These are phyloP conservation scores for Eucalyptus cladocalyx DNA, from an alignment of 345 rosid species.

Conservation along the genomic window DNA sequence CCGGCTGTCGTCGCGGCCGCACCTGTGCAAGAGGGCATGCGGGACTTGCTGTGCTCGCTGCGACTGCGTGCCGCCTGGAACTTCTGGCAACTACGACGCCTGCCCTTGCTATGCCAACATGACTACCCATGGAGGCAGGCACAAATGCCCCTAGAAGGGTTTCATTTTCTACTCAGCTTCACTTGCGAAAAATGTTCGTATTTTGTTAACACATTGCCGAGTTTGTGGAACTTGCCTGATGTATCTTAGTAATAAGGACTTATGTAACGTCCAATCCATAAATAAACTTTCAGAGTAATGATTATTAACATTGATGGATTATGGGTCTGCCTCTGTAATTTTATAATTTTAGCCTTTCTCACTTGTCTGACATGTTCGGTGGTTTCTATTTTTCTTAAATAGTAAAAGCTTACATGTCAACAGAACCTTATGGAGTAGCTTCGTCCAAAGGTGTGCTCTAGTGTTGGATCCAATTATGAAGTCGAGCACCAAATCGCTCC, in stretches of 20 bases:
- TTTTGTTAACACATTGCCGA: not conserved
- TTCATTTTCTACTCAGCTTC: not conserved
- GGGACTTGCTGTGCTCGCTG: slow-evolving; percentile 63
- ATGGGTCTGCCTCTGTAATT: not conserved
- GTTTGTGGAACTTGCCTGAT: not conserved
- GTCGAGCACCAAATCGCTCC: not conserved
- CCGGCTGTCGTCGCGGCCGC: slow-evolving; percentile 33
- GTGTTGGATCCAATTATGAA: not conserved
- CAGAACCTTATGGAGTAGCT: not conserved
- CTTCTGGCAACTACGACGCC: slow-evolving; percentile 42
- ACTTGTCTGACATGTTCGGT: not conserved
- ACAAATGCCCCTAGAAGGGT: not conserved
- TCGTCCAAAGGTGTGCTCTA: not conserved
- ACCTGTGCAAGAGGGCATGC: slow-evolving; percentile 58
- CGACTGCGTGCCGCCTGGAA: slow-evolving; percentile 74
- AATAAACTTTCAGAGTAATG: not conserved
- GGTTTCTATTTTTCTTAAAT: not conserved
- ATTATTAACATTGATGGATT: not conserved
- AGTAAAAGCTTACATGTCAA: not conserved
- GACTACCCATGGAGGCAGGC: not conserved
- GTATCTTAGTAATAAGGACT: not conserved
- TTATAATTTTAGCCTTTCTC: not conserved
- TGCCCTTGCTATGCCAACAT: slow-evolving; percentile 52
- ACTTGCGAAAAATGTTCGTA: not conserved
- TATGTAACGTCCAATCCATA: not conserved